Percentiles rank a stretch among this genome's conserved stretches.
Evolutionary conservation across 352 stramenopile species (phyloP).

Genomic region (Thalassiosira livingstoniorum): DNA sequence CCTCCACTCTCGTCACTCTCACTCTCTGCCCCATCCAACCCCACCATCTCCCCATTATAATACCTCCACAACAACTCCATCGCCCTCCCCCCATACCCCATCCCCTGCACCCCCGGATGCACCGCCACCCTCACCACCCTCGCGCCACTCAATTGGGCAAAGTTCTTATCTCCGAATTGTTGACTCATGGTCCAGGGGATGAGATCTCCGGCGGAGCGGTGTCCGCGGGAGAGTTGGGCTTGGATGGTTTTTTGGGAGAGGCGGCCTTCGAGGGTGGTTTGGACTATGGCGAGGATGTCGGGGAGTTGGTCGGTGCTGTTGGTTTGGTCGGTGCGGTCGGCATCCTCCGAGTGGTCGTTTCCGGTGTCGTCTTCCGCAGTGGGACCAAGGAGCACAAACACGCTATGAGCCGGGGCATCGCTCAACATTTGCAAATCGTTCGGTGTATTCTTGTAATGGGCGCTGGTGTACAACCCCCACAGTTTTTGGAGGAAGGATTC

Average conservation of each 20-base stretch:
- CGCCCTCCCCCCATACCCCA: constrained; percentile 97
- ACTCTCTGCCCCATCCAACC: constrained; percentile 56
- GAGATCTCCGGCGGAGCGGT: constrained; percentile 96
- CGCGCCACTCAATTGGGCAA: constrained; percentile 95
- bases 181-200: constrained; percentile 99
- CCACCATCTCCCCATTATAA: constrained; percentile 96
- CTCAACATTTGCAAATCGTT: constrained; percentile 99
- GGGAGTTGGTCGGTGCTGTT: constrained; percentile 90
- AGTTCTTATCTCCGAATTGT: constrained; percentile 99
- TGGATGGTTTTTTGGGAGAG: constrained; percentile 96
- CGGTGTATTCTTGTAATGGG: constrained; percentile 99
- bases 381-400: constrained; percentile 98
- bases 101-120: constrained; percentile 95
- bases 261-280: constrained; percentile 95
- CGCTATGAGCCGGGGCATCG: constrained; percentile 96
- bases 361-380: constrained; percentile 84
- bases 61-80: constrained; percentile 96
- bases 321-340: too few species aligned
- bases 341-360: too few species aligned
- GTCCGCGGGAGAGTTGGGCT: constrained; percentile 93
- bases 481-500: constrained; percentile 91
- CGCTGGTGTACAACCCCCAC: constrained; percentile 95
- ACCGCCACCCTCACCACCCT: constrained; percentile 98
- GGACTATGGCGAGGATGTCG: constrained; percentile 98
- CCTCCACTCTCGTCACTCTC: constrained; percentile 58